Percentiles rank a stretch among this genome's conserved stretches.
These are phyloP conservation scores for Panaeolus cyanescens DNA, from an alignment of 768 basidiomycete species.

Conservation along the genomic window DNA sequence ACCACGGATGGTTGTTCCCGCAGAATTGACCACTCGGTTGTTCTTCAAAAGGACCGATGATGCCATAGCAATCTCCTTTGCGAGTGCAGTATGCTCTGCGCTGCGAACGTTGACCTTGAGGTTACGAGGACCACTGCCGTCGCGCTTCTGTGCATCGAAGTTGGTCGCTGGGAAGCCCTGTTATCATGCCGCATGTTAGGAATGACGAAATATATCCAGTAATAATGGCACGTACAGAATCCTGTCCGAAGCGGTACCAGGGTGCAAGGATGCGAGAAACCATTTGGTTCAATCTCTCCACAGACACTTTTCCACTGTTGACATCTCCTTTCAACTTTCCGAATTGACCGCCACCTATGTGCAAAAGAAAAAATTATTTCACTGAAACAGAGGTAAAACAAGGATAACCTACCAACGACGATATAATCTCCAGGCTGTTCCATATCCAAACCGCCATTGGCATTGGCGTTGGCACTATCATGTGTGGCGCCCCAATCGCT, in stretches of 20 bases:
- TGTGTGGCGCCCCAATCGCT: conserved; percentile 57
- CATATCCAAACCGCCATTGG: conserved; percentile 51
- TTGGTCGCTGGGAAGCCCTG: conserved; percentile 48
- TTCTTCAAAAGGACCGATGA: conserved; percentile 76
- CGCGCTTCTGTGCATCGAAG: conserved; percentile 46
- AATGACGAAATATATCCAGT: not conserved
- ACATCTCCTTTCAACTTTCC: conserved; percentile 35
- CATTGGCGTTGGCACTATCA: conserved; percentile 45
- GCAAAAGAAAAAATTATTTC: not conserved
- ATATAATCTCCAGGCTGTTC: conserved; percentile 54
- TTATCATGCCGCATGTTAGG: not conserved
- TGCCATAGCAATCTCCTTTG: conserved; percentile 63
- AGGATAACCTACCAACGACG: conserved; percentile 34
- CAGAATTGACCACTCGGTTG: conserved; percentile 38
- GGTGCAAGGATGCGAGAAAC: conserved; percentile 44
- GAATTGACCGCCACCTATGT: conserved; percentile 41
- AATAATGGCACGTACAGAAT: conserved; percentile 31
- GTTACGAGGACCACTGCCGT: conserved; percentile 47
- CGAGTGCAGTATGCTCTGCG: conserved; percentile 48
- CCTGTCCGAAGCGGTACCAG: conserved; percentile 51
- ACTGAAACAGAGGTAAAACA: not conserved
- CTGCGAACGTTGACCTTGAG: conserved; percentile 44
- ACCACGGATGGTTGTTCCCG: conserved; percentile 38
- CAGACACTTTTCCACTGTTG: conserved; percentile 33
- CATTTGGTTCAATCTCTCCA: conserved; percentile 45